Conservation (phyloP, 768 basidiomycete species). For the Basidioascus undulatus region DNA sequence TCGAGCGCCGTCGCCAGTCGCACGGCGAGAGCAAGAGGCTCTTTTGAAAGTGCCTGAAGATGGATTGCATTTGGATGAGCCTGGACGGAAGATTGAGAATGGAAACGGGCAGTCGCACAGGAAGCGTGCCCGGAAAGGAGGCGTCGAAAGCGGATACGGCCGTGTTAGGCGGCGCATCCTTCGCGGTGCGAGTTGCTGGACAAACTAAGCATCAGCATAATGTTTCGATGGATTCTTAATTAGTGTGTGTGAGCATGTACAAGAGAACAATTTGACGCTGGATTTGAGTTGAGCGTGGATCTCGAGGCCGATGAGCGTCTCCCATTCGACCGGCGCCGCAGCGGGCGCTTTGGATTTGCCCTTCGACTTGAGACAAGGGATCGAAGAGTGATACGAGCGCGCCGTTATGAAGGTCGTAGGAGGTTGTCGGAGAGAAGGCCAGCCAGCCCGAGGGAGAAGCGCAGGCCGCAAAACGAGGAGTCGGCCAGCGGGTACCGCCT, state of each 20-base stretch:
- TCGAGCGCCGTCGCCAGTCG: conserved; percentile 54
- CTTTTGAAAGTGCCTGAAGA: too few species aligned
- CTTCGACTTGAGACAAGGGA: too few species aligned
- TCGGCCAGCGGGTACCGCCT: too few species aligned
- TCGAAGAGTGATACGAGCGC: too few species aligned
- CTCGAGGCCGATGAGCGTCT: conserved; percentile 77
- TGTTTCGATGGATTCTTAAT: background rate
- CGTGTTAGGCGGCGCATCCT: conserved; percentile 39
- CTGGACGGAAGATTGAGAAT: conserved; percentile 15
- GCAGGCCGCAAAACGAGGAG: too few species aligned
- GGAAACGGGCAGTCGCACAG: conserved; percentile 28
- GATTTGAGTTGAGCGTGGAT: conserved; percentile 87
- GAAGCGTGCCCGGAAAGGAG: conserved; percentile 77
- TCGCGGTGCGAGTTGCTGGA: conserved; percentile 24
- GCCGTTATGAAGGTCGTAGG: too few species aligned
- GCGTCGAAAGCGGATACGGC: conserved; percentile 59
- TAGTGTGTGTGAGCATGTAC: conserved; percentile 18
- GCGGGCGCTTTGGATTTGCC: too few species aligned
- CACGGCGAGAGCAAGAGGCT: conserved; percentile 44
- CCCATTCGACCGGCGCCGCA: too few species aligned
- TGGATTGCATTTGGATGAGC: too few species aligned
- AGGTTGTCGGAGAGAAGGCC: too few species aligned
- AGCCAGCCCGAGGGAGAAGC: too few species aligned
- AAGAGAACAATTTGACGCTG: conserved; percentile 66
- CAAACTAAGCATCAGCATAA: background rate